Percentiles rank a stretch among this genome's conserved stretches.
Conservation (phyloP, 208 protist species). For the Zelonia costaricensis region DNA sequence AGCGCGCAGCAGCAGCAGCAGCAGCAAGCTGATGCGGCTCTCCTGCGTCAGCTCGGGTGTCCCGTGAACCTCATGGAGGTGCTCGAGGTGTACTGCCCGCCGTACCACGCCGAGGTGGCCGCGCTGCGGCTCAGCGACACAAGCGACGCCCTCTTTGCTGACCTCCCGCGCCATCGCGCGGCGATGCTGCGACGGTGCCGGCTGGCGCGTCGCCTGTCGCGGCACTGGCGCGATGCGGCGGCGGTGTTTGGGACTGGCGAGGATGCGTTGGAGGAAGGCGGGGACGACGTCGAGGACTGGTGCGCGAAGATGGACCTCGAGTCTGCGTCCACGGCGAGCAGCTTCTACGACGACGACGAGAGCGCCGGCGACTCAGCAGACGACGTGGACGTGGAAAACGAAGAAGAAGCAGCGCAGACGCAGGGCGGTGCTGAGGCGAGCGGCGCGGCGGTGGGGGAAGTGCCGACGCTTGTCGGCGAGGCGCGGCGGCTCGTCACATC, state of each 20-base stretch:
- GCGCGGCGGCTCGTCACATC: slow-evolving; percentile 5
- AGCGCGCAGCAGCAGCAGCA: no score
- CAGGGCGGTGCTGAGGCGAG: neutral
- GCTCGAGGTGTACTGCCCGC: slow-evolving; percentile 85
- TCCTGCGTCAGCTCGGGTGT: slow-evolving; percentile 49
- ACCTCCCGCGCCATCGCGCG: slow-evolving; percentile 18
- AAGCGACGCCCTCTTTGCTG: slow-evolving; percentile 9
- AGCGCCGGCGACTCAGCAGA: slow-evolving; percentile 7
- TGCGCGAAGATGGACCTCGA: slow-evolving; percentile 40
- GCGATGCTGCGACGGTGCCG: slow-evolving; percentile 29
- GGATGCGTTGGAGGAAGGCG: neutral
- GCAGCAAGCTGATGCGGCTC: slow-evolving; percentile 11
- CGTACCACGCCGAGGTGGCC: slow-evolving; percentile 52
- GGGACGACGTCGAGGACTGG: slow-evolving; percentile 13
- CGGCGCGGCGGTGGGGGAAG: neutral
- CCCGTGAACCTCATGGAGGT: slow-evolving; percentile 81
- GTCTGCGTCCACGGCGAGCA: slow-evolving; percentile 50
- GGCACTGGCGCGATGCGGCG: slow-evolving; percentile 2
- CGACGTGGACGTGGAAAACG: neutral
- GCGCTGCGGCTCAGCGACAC: slow-evolving; percentile 24
- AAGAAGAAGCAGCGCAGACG: neutral
- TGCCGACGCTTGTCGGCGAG: neutral
- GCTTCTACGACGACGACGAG: slow-evolving; percentile 31
- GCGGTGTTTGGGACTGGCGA: neutral
- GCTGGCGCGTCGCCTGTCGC: neutral